Percentiles rank a stretch among this genome's conserved stretches.
phyloP scores from a whole-genome alignment of 1,139 yeast genomes.

The Hanseniaspora gamundiae region DNA sequence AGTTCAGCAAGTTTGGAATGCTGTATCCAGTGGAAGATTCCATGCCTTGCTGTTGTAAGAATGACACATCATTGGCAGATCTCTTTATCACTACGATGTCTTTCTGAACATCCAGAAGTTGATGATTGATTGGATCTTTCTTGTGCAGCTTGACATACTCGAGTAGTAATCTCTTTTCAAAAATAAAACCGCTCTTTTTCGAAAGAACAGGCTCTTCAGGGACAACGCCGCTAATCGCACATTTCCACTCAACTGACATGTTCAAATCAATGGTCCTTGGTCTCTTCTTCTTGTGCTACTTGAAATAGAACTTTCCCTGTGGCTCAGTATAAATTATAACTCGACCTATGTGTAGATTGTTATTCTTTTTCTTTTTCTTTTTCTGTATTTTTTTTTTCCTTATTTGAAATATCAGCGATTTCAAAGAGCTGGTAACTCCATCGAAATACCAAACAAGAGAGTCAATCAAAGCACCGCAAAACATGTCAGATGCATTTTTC shows the following conservation, averaged over 20 bases:
- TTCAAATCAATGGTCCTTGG: background rate
- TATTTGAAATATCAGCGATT: background rate
- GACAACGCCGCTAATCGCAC: slow-evolving; percentile 44
- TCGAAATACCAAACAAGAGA: background rate
- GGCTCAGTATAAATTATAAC: no score
- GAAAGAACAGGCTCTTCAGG: slow-evolving; percentile 66
- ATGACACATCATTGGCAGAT: slow-evolving; percentile 35
- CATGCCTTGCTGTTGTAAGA: background rate
- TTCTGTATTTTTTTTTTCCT: background rate
- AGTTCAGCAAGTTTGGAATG: slow-evolving; percentile 63
- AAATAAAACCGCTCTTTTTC: slow-evolving; percentile 57
- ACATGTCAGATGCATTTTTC: background rate
- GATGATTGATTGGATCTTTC: slow-evolving; percentile 65
- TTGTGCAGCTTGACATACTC: slow-evolving; percentile 54
- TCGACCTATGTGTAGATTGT: no score
- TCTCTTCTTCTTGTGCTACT: background rate
- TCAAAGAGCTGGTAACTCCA: background rate
- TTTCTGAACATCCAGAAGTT: slow-evolving; percentile 41
- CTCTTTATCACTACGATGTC: slow-evolving; percentile 8
- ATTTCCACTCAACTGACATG: slow-evolving; percentile 3
- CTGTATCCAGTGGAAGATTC: slow-evolving; percentile 27
- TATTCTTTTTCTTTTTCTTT: background rate
- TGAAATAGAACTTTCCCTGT: background rate
- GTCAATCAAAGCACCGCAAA: background rate
- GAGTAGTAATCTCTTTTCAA: slow-evolving; percentile 50